Base-by-base conservation (phyloP, 176 grass and related monocot species). In the Oryza officinalis region DNA sequence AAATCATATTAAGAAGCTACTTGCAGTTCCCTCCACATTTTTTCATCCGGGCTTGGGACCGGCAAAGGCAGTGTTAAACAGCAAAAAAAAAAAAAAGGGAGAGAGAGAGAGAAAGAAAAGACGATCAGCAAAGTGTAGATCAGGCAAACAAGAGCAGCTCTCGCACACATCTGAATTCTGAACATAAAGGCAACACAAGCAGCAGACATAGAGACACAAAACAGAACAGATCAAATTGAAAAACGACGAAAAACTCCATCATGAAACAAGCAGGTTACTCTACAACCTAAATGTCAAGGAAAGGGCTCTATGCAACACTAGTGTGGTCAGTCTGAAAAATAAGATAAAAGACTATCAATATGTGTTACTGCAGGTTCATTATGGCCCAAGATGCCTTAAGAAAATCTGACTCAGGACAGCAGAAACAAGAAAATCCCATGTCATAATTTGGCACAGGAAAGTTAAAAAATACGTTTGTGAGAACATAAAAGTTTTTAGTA, bases 11-110 rank as follows among this genome's bases (percentile, higher is more conserved):
- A 32, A 26, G 8, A 12, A 43, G 3, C 13, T n/a, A 57, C 5
- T 20, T 49, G 84, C 69, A 75, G 80, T 76, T 84, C 89, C 84
- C 89, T 87, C 89, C 89, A 87, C 89, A 75, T 90, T 90, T 90
- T 90, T 13, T 23, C 84, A 90, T 90, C 84, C 89, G 84, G 84
- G 89, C 89, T 90, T 90, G 89, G 84, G 84, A 90, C 84, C 84
- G 84, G 80, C 89, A 87, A 76, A 40, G 89, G 84, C 89, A 90
- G 89, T 90, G 84, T 90, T 90, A 87, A 87, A 90, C 84, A 38
- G 50, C 63, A 64, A 78, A 40, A 26, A 38, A 57, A 67, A 64
- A 84, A 15, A 3, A 60, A 13, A 23, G 5, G 60, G 31, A 65
- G 45, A 67, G 9, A 11, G 20, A 26, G 28, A 57, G 59, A 64